phyloP scores from a whole-genome alignment of 768 basidiomycete species.

The Pleurotus tuoliensis region DNA sequence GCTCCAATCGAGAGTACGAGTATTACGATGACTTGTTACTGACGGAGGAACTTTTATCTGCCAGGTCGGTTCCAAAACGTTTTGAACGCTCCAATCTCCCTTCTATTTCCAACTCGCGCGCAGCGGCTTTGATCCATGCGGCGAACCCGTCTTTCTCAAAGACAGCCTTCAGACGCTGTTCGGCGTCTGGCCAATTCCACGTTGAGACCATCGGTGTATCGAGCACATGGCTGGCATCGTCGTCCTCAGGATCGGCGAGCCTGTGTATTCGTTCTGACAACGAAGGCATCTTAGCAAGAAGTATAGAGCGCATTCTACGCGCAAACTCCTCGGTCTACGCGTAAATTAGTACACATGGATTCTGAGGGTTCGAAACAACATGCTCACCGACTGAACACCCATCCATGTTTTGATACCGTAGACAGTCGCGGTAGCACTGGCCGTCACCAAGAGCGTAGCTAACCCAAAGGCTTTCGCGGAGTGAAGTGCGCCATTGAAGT shows the following conservation, averaged over 20 bases:
- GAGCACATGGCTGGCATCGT: constrained; percentile 13
- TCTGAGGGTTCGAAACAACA: constrained; percentile 5
- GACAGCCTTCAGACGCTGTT: constrained; percentile 48
- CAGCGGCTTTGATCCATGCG: constrained; percentile 50
- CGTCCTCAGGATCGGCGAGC: constrained; percentile 28
- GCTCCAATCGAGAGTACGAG: no score
- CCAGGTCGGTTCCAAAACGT: background rate
- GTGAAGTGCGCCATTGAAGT: constrained; percentile 49
- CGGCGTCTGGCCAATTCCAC: constrained; percentile 53
- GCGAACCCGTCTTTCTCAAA: constrained; percentile 58
- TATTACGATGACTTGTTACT: no score
- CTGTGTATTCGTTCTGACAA: constrained; percentile 53
- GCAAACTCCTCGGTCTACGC: constrained; percentile 57
- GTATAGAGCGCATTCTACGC: constrained; percentile 44
- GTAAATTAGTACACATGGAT: background rate
- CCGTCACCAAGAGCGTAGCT: constrained; percentile 56
- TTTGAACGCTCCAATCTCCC: constrained; percentile 42
- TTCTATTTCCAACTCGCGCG: constrained; percentile 58
- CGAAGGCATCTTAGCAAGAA: constrained; percentile 44
- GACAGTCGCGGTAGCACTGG: constrained; percentile 40
- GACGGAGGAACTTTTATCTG: no score
- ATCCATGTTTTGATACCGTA: constrained; percentile 48
- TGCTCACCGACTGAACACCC: constrained; percentile 53
- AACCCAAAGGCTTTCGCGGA: constrained; percentile 62
- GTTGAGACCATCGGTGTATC: constrained; percentile 17